These are phyloP conservation scores for Monosporascus ibericus DNA, from an alignment of 2,329 filamentous ascomycete species.

Conservation along the genomic window DNA sequence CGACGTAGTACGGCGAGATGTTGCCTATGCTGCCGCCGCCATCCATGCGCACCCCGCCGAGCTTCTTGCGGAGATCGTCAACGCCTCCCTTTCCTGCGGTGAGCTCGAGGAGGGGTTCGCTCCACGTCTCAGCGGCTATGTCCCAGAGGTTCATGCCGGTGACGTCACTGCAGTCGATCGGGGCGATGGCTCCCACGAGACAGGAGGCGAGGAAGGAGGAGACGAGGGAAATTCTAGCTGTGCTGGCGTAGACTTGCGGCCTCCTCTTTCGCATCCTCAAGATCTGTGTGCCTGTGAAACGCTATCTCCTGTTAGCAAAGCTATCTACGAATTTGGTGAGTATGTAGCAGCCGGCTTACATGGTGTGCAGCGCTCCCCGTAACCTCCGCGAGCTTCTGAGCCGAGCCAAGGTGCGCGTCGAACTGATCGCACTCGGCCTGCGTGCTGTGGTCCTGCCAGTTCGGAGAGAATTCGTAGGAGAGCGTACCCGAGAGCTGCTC, in stretches of 20 bases:
- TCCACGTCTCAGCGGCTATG: constrained; percentile 67
- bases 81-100: constrained; percentile 60
- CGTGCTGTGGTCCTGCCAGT: constrained; percentile 97
- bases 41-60: constrained; percentile 74
- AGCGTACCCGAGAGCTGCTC: constrained; percentile 70
- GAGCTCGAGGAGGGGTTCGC: constrained; percentile 67
- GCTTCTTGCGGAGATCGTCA: constrained; percentile 62
- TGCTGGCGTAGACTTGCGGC: constrained; percentile 73
- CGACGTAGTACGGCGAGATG: constrained; percentile 72
- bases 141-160: constrained; percentile 98
- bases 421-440: constrained; percentile 88
- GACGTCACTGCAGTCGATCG: constrained; percentile 89
- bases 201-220: constrained; percentile 92
- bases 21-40: constrained; percentile 72
- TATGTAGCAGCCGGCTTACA: constrained; percentile 44
- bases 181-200: constrained; percentile 77
- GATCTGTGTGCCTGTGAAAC: constrained; percentile 97
- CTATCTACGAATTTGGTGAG: not conserved
- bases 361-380: constrained; percentile 95
- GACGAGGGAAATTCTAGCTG: constrained; percentile 82
- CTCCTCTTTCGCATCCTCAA: constrained; percentile 77
- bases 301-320: constrained; percentile 39
- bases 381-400: constrained; percentile 63
- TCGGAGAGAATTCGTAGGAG: constrained; percentile 81
- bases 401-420: constrained; percentile 62